These are phyloP conservation scores for Claviceps sp. DNA, from an alignment of 2,329 filamentous ascomycete species.

Conservation along the genomic window DNA sequence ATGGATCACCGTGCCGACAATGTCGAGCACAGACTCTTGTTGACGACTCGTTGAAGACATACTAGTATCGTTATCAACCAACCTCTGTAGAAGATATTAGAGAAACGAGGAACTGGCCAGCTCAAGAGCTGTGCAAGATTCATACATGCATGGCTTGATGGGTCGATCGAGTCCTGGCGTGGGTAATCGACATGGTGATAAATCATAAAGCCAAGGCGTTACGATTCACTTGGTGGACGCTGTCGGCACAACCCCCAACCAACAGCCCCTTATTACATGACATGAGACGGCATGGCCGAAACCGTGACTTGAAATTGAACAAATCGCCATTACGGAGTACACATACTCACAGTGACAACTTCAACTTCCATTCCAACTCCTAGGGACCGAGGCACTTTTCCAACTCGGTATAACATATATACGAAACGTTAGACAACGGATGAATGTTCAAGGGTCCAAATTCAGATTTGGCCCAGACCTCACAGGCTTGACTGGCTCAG, in stretches of 20 bases:
- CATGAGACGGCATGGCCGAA: background rate
- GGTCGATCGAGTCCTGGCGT: too few relatives aligned
- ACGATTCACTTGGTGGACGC: too few relatives aligned
- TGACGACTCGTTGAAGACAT: background rate
- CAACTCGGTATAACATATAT: background rate
- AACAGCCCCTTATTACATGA: background rate
- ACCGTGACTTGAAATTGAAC: background rate
- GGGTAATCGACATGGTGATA: too few relatives aligned
- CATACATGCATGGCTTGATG: too few relatives aligned
- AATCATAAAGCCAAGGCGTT: too few relatives aligned
- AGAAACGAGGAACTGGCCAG: too few relatives aligned
- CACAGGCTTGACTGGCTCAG: background rate
- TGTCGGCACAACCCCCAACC: background rate
- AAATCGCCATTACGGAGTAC: background rate
- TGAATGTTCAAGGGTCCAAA: background rate
- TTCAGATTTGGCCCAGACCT: background rate
- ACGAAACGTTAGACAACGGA: background rate
- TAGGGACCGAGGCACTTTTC: background rate
- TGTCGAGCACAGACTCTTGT: background rate
- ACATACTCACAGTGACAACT: constrained; percentile 1
- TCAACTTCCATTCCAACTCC: background rate
- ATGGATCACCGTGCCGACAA: background rate
- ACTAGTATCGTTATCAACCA: background rate
- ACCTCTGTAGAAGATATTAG: too few relatives aligned
- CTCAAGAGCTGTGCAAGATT: too few relatives aligned